Base-by-base conservation (phyloP, 164 flowering plant genomes). In the Annona squamosa region DNA sequence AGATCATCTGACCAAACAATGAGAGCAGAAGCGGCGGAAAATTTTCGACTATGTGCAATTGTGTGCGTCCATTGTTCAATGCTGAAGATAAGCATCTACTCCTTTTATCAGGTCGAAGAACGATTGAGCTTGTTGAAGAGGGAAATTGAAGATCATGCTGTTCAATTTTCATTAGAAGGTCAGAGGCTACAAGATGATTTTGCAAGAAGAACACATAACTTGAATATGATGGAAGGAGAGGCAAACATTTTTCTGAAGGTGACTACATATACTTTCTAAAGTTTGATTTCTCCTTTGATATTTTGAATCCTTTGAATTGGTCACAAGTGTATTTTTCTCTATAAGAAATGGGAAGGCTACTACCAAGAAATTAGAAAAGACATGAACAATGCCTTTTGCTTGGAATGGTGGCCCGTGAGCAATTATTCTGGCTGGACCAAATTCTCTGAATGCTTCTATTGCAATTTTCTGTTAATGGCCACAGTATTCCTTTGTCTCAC, bases 191-290 rank as follows among this genome's bases (percentile, higher is more conserved):
- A 67, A 1, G 87, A 87, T 65, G 86, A 82, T 46, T 71, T 87
- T 70, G 85, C 93, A 63, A 57, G 47, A 43, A 89, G 88, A 73
- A 71, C 79, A 65, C 81, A 72, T 13, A 77, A 82, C 73, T 46
- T 88, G 77, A 87, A 82, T 43, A 75, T 52, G 18, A 57, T 79
- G 76, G 91, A 89, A 79, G 83, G 71, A 70, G 92, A 89, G 81
- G 97, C 88, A 26, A 84, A 82, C 3, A 90, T 86, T 61, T 71
- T 77, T 78, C 71, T 88, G 65, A 84, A 88, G 91, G 96, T 89
- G 80, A 63, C 41, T 9, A 43, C 10, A 69, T 19, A 2, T 68
- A 4, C 7, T 61, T 17, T 46, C 13, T 44, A 37, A n/a, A 59
- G 6, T 4, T 48, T 6, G 42, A 67, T 10, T 57, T 61, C 16